Percentiles rank a stretch among this genome's conserved stretches.
Conservation (phyloP, 2,329 filamentous ascomycete genomes). For the Truncatella angustata region DNA sequence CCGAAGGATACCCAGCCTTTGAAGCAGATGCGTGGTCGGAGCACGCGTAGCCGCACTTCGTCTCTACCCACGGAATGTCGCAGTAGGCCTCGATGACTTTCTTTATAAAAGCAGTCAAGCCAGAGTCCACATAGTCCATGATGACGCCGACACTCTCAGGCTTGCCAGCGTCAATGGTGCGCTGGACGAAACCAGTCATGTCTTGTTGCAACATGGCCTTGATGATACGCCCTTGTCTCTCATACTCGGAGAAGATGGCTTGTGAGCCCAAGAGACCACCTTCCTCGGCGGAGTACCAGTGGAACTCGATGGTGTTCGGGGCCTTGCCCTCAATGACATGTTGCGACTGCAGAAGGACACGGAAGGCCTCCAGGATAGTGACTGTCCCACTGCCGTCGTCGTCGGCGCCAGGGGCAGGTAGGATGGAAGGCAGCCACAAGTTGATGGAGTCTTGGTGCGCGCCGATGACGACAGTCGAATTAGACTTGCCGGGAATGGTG, state of each 20-base stretch:
- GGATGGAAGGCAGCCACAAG: constrained; percentile 78
- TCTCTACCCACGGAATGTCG: constrained; percentile 80
- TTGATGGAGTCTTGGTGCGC: constrained; percentile 97
- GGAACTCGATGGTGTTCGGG: constrained; percentile 89
- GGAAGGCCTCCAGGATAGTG: constrained; percentile 89
- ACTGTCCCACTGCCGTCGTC: constrained; percentile 93
- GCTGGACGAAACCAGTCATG: constrained; percentile 89
- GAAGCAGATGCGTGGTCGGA: constrained; percentile 72
- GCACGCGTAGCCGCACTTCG: constrained; percentile 85
- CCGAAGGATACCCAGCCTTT: constrained; percentile 72
- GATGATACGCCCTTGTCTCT: constrained; percentile 68
- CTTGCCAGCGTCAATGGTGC: constrained; percentile 77
- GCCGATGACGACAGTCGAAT: constrained; percentile 84
- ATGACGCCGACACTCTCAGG: constrained; percentile 89
- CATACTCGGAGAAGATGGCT: constrained; percentile 82
- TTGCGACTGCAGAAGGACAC: constrained; percentile 72
- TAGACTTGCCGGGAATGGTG: constrained; percentile 80
- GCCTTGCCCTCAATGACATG: constrained; percentile 69
- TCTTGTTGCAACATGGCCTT: constrained; percentile 98
- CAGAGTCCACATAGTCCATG: constrained; percentile 82
- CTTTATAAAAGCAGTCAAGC: constrained; percentile 87
- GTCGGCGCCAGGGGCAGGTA: constrained; percentile 89
- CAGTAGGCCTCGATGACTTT: constrained; percentile 84
- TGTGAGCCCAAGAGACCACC: constrained; percentile 70
- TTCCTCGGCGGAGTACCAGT: constrained; percentile 82